A percentile compares a stretch with the other conserved stretches of the same genome.
These are phyloP conservation scores for Naumovozyma castellii DNA, from an alignment of 805 yeast genomes.

Conservation along the genomic window DNA sequence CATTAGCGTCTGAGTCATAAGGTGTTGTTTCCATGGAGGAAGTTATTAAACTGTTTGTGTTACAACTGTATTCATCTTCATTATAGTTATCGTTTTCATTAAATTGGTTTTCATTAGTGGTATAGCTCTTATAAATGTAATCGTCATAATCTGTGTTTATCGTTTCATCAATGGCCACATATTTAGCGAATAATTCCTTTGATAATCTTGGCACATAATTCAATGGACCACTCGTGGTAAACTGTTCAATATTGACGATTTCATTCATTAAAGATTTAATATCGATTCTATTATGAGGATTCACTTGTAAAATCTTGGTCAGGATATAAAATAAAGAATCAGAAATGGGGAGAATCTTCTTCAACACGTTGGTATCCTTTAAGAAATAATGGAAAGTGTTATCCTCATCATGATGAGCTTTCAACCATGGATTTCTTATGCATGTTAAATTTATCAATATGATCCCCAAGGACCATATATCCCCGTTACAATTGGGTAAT, in stretches of 20 bases:
- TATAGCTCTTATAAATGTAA: neutral
- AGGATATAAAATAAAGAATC: slow-evolving; percentile 48
- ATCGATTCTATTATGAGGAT: slow-evolving; percentile 29
- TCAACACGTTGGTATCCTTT: slow-evolving; percentile 44
- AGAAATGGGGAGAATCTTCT: slow-evolving; percentile 67
- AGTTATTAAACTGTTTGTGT: neutral
- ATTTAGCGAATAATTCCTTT: slow-evolving; percentile 1
- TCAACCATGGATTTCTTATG: slow-evolving; percentile 85
- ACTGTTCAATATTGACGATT: slow-evolving; percentile 16
- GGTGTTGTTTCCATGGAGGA: slow-evolving; percentile 1
- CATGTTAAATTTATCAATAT: slow-evolving; percentile 72
- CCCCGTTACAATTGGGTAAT: slow-evolving; percentile 66
- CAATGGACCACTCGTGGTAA: slow-evolving; percentile 22
- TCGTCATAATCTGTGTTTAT: neutral
- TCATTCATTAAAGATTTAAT: slow-evolving; percentile 16
- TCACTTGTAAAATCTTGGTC: slow-evolving; percentile 25
- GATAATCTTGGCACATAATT: slow-evolving; percentile 13
- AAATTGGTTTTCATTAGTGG: neutral
- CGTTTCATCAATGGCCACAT: neutral
- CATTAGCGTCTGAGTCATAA: neutral
- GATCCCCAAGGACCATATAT: slow-evolving; percentile 80
- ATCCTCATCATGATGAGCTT: slow-evolving; percentile 56
- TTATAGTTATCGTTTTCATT: neutral
- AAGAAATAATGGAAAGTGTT: slow-evolving; percentile 57
- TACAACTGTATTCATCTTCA: neutral